Evolutionary conservation across 1,284 basidiomycete species (phyloP), one percentile per base, ranked within the genome.

Genomic region (Moesziomyces sp.): DNA sequence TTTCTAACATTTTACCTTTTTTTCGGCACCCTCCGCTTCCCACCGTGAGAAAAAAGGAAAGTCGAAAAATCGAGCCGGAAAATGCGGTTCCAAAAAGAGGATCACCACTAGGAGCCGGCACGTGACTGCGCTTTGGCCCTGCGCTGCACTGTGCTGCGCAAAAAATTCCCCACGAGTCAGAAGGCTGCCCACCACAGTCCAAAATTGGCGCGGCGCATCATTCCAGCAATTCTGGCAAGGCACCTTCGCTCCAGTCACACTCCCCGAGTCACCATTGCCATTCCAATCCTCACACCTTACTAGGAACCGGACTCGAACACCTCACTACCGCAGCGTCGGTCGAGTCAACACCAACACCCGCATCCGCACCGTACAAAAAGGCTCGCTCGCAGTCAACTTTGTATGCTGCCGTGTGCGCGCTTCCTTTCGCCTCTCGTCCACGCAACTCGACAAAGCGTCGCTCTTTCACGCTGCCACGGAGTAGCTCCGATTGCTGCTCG

Each of bases 401-500:
- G 66, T 56, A 69, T 69, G 66, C 52, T 49, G 66, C 52, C 57
- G 46, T 52, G 45, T 42, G 30, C 45, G 38, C 46, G 54, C 23
- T 38, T 56, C 26, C 42, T 67, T 24, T 11, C 52, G 46, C 38
- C 56, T 55, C 44, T 56, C 46, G 56, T 63, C 34, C 43, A 30
- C 21, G 28, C 23, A n/a, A 38, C 43, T n/a, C 52, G 56, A 48
- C 56, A 50, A 45, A 21, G 49, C 24, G 40, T 58, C 48, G 52
- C 55, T 24, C 55, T 51, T 28, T 43, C 58, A 48, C 23, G 43
- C 26, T 43, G 38, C 50, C 24, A 35, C 44, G 48, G 24, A 23
- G 52, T 35, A 19, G 3, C 28, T n/a, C 43, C 10, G 10, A 44
- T 18, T n/a, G 13, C 47, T 28, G 18, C 18, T 6, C 26, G 48